Evolutionary conservation across 495 filamentous ascomycete species (phyloP).

Genomic region (Penicillium riverlandense): DNA sequence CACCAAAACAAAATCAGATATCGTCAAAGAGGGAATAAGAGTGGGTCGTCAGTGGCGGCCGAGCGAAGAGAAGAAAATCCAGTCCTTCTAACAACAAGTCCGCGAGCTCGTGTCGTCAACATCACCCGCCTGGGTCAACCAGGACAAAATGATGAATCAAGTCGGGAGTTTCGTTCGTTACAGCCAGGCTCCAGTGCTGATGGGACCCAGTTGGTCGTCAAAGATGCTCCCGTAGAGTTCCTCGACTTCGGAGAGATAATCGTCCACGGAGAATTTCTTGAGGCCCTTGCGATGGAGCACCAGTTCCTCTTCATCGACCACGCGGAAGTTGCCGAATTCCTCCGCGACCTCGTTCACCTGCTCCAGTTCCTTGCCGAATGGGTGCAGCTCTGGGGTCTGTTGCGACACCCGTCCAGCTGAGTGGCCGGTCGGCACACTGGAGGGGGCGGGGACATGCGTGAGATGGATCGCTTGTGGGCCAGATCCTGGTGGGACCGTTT

Average conservation of each 20-base stretch:
- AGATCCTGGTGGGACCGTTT: slow-evolving; percentile 66
- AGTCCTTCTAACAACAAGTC: slow-evolving; percentile 11
- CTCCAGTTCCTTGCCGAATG: slow-evolving; percentile 44
- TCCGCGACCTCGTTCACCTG: slow-evolving; percentile 67
- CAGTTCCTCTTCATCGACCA: slow-evolving; percentile 66
- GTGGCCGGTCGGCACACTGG: slow-evolving; percentile 26
- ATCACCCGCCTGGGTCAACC: not conserved
- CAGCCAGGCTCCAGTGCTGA: slow-evolving; percentile 34
- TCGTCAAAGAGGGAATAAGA: not conserved
- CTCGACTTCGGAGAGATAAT: slow-evolving; percentile 79
- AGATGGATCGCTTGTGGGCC: slow-evolving; percentile 60
- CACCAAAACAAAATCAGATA: slow-evolving; percentile 5
- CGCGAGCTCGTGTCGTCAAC: slow-evolving; percentile 8
- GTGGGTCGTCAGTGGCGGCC: slow-evolving; percentile 16
- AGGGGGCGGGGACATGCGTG: slow-evolving; percentile 39
- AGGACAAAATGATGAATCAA: slow-evolving; percentile 9
- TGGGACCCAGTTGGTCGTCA: slow-evolving; percentile 36
- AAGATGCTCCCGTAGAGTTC: slow-evolving; percentile 52
- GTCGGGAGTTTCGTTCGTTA: slow-evolving; percentile 17
- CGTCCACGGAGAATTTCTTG: slow-evolving; percentile 65
- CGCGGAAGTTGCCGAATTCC: slow-evolving; percentile 62
- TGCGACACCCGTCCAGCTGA: slow-evolving; percentile 6
- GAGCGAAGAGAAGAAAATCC: slow-evolving; percentile 9
- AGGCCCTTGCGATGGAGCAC: slow-evolving; percentile 60
- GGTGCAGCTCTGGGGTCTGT: slow-evolving; percentile 27